Evolutionary conservation across 257 asterid genomes (phyloP).

Genomic region (Penstemon barbatus): DNA sequence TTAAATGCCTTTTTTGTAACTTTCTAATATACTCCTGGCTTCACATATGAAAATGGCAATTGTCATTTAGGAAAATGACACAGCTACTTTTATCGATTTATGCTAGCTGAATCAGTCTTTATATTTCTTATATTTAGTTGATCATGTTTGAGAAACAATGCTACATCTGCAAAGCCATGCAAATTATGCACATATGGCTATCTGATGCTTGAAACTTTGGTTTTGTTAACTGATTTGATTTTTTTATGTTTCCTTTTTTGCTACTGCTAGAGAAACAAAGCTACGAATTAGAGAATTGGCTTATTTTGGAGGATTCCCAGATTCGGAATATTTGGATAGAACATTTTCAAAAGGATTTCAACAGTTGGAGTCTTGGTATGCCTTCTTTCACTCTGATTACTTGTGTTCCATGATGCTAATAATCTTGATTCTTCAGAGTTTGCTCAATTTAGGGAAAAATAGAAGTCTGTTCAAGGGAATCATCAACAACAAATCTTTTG

Average conservation of each 20-base stretch:
- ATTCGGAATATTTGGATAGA: conserved; percentile 69
- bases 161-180: conserved; percentile 15
- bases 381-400: conserved; percentile 18
- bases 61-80: not conserved
- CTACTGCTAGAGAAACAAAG: conserved; percentile 61
- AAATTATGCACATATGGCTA: conserved; percentile 1
- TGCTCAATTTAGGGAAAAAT: not conserved
- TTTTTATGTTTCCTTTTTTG: conserved; percentile 24
- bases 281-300: conserved; percentile 64
- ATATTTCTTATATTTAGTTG: not conserved
- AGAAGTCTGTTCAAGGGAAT: conserved; percentile 10
- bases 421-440: not conserved
- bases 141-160: conserved; percentile 6
- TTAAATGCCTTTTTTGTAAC: not conserved
- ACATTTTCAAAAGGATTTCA: conserved; percentile 78
- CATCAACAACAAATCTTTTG: conserved; percentile 5
- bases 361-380: conserved; percentile 74
- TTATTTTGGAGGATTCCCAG: conserved; percentile 88
- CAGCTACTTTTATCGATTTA: not conserved
- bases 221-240: conserved; percentile 21
- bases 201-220: conserved; percentile 1
- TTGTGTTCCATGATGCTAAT: conserved; percentile 27
- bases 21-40: not conserved
- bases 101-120: conserved; percentile 6
- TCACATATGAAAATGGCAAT: conserved; percentile 7